Conservation (phyloP, 1,284 basidiomycete genomes). For the Boletus holoroseus region DNA sequence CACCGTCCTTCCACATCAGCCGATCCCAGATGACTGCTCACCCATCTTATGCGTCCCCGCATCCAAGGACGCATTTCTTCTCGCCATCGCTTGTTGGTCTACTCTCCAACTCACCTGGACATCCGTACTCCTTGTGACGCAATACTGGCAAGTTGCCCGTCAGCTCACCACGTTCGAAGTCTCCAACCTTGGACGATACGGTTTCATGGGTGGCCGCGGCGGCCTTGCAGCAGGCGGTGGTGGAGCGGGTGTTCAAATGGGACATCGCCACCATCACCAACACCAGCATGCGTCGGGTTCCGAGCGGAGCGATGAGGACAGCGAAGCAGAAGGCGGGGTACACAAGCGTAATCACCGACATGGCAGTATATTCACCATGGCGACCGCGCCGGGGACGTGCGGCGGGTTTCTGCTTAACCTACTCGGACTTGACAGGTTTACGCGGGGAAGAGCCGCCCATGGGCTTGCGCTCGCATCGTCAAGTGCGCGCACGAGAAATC, state of each 20-base stretch:
- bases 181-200: slow-evolving; percentile 89
- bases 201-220: slow-evolving; percentile 94
- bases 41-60: slow-evolving; percentile 64
- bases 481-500: slow-evolving; percentile 57
- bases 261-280: slow-evolving; percentile 53
- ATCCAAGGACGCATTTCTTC: slow-evolving; percentile 77
- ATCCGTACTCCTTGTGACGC: slow-evolving; percentile 75
- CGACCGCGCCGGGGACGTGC: slow-evolving; percentile 33
- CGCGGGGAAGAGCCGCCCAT: slow-evolving; percentile 80
- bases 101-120: slow-evolving; percentile 94
- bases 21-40: slow-evolving; percentile 59
- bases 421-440: slow-evolving; percentile 90
- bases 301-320: slow-evolving; percentile 52
- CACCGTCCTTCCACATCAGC: slow-evolving; percentile 38
- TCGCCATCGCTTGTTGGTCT: slow-evolving; percentile 78
- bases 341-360: slow-evolving; percentile 38
- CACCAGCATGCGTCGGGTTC: slow-evolving; percentile 33
- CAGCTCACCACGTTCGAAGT: slow-evolving; percentile 98
- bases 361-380: slow-evolving; percentile 34
- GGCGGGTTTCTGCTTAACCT: slow-evolving; percentile 77
- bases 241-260: slow-evolving; percentile 71
- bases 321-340: slow-evolving; percentile 45
- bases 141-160: slow-evolving; percentile 86
- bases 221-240: slow-evolving; percentile 94
- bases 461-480: slow-evolving; percentile 55